Base-by-base conservation (phyloP, 1,139 yeast species). In the Pichia sp. region DNA sequence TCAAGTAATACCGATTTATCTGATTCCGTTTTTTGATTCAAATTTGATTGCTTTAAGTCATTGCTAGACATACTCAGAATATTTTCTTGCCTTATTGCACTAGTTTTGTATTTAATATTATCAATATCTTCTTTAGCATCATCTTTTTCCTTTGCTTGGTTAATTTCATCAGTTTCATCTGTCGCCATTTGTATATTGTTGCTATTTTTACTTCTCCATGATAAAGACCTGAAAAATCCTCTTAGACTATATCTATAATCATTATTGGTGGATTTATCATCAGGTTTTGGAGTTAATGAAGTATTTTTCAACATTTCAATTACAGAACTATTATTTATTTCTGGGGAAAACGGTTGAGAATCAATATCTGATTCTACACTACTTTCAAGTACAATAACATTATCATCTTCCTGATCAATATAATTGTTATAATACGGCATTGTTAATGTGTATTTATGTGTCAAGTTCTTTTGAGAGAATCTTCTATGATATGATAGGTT, bases 131-230 rank as follows among this genome's bases (percentile, higher is more conserved):
- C 16, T 16, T 20, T 24, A n/a, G 16, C 3, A n/a, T 20, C 10
- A 16, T 9, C 24, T 11, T 33, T n/a, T 11, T 37, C 29, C 6
- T 33, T 12, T 26, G 35, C 33, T 20, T 20, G 16, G 20, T 9
- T n/a, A 1, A 20, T 20, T 11, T 16, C 16, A 16, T 20, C 12
- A 20, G 24, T 4, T 4, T 31, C 4, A 9, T 31, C 33, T 4
- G 33, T 8, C 33, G 10, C 9, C 16, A 24, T 24, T 22, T 22
- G 12, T n/a, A 27, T 24, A 26, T 27, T 11, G 5, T 20, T 30
- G 12, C n/a, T 34, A 11, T 16, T 23, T 12, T 39, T 46, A 8
- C 28, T 31, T 22, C 38, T 39, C 39, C 43, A 46, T 3, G 49
- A 39, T 23, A 46, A 29, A 10, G 37, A 37, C 33, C 40, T 34